phyloP scores from a whole-genome alignment of 139 green algal species.

The Limnomonas spitsbergensis region DNA sequence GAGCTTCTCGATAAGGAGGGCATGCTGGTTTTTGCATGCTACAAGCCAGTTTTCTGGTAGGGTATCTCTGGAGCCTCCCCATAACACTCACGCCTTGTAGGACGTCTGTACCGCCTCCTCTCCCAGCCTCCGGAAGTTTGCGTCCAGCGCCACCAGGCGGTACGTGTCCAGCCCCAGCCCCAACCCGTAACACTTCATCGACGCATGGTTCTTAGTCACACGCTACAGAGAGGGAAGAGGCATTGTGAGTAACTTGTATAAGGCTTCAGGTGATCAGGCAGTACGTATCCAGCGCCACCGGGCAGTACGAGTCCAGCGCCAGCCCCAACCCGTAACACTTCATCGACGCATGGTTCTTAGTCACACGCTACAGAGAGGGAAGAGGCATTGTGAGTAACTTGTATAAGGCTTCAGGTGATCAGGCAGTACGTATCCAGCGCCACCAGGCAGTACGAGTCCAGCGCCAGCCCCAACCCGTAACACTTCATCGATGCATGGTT shows the following conservation, averaged over 20 bases:
- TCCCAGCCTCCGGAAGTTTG: constrained; percentile 89
- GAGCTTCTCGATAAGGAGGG: too few species aligned
- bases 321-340: constrained; percentile 96
- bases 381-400: background rate
- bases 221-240: constrained; percentile 24
- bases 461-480: constrained; percentile 92
- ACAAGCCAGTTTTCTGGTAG: too few species aligned
- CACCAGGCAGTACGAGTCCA: constrained; percentile 94
- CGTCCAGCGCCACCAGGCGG: constrained; percentile 90
- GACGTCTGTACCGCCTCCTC: constrained; percentile 25
- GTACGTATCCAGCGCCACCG: constrained; percentile 89
- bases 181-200: constrained; percentile 93
- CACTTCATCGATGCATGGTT: constrained; percentile 83
- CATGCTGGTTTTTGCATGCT: too few species aligned
- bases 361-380: constrained; percentile 42
- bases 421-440: constrained; percentile 86
- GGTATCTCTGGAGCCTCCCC: too few species aligned
- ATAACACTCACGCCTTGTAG: constrained; percentile 9
- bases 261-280: constrained; percentile 66
- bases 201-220: constrained; percentile 68
- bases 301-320: constrained; percentile 92
- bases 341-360: constrained; percentile 74
- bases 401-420: constrained; percentile 28
- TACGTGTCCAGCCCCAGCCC: constrained; percentile 96
- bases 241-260: background rate